A percentile compares a stretch with the other conserved stretches of the same genome.
Conservation (phyloP, 495 filamentous ascomycete genomes). For the Talaromyces borbonicus region DNA sequence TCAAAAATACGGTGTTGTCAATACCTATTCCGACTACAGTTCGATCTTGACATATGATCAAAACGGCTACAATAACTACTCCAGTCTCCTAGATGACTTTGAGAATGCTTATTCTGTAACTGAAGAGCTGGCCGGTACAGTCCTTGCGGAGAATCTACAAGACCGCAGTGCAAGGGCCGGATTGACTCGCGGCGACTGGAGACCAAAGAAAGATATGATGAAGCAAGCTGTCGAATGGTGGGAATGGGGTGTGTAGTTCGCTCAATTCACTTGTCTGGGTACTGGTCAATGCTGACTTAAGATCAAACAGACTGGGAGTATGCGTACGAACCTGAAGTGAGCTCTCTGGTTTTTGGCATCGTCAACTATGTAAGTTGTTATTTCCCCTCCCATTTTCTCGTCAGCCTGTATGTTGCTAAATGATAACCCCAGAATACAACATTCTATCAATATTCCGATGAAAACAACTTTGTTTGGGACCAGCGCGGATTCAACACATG, state of each 20-base stretch:
- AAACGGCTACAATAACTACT: constrained; percentile 42
- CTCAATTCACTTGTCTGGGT: neutral
- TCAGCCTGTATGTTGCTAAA: neutral
- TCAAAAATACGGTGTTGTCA: constrained; percentile 53
- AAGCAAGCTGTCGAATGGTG: constrained; percentile 58
- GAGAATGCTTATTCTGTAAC: constrained; percentile 38
- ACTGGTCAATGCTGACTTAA: constrained; percentile 9
- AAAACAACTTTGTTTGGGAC: constrained; percentile 60
- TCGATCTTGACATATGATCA: constrained; percentile 53
- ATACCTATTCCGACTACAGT: constrained; percentile 52
- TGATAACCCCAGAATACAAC: constrained; percentile 38
- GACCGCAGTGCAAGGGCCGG: constrained; percentile 54
- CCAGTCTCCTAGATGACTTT: constrained; percentile 39
- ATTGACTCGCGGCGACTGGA: constrained; percentile 53
- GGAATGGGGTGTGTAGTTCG: constrained; percentile 32
- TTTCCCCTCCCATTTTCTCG: neutral
- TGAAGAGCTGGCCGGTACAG: constrained; percentile 47
- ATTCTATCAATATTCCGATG: constrained; percentile 41
- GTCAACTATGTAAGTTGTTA: constrained; percentile 20
- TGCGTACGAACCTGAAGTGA: constrained; percentile 36
- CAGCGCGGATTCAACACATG: constrained; percentile 57
- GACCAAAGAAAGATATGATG: constrained; percentile 45
- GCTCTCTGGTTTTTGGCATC: constrained; percentile 34
- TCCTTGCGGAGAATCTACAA: constrained; percentile 50
- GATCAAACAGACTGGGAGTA: constrained; percentile 45